These are phyloP conservation scores for Populus hybrid DNA, from an alignment of 441 rosid genomes.

Conservation along the genomic window DNA sequence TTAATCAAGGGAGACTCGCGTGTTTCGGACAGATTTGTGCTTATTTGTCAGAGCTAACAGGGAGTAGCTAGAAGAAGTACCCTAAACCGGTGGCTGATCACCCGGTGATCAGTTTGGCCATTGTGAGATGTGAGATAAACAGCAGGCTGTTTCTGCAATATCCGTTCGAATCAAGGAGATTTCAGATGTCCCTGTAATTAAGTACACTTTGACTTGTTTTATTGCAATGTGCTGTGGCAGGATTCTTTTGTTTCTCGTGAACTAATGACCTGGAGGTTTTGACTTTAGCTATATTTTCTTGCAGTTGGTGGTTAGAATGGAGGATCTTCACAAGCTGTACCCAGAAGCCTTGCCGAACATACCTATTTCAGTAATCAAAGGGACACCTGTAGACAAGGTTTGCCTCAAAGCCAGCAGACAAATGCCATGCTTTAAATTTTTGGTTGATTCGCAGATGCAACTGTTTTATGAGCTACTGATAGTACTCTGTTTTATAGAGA, in stretches of 20 bases:
- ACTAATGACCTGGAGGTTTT: neutral
- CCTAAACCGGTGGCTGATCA: neutral
- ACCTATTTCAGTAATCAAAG: neutral
- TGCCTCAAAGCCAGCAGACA: neutral
- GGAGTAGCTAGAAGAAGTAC: neutral
- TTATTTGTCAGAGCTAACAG: neutral
- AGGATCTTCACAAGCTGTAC: conserved; percentile 7
- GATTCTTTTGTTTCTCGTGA: neutral
- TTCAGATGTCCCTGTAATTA: neutral
- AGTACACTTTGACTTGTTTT: neutral
- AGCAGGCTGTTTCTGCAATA: neutral
- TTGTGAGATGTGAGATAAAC: neutral
- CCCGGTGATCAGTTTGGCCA: neutral
- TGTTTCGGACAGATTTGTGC: neutral
- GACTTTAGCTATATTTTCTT: neutral
- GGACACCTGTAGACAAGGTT: conserved; percentile 14
- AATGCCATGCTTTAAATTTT: neutral
- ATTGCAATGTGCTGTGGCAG: neutral
- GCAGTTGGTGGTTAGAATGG: neutral
- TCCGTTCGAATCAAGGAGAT: neutral
- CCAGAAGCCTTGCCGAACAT: conserved; percentile 8
- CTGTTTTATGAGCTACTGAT: neutral
- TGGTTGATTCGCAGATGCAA: neutral
- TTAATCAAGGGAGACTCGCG: too few relatives aligned
- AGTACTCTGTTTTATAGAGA: conserved; percentile 1